phyloP scores from a whole-genome alignment of 2,329 filamentous ascomycete genomes.

The Cladophialophora yegresii region DNA sequence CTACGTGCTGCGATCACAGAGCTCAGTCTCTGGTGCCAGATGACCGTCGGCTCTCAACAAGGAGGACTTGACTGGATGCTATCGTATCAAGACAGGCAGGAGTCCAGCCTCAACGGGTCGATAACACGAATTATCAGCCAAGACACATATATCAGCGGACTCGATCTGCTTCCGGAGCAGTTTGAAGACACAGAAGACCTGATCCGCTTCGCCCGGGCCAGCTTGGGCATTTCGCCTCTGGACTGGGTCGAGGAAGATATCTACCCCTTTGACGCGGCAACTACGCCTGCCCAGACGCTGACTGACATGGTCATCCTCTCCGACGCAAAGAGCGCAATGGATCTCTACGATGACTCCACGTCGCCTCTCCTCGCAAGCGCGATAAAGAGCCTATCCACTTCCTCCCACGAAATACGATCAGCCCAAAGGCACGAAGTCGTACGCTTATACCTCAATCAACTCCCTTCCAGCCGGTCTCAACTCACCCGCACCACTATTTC shows the following conservation, averaged over 20 bases:
- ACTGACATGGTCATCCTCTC: slow-evolving; percentile 46
- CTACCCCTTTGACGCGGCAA: slow-evolving; percentile 59
- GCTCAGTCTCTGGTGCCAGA: slow-evolving; percentile 95
- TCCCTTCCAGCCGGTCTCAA: slow-evolving; percentile 16
- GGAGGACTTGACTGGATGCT: slow-evolving; percentile 91
- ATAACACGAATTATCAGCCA: slow-evolving; percentile 73
- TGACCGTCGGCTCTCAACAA: slow-evolving; percentile 85
- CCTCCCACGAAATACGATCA: background rate
- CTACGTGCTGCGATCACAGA: slow-evolving; percentile 79
- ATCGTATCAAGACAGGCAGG: slow-evolving; percentile 70
- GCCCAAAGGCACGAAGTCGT: slow-evolving; percentile 14
- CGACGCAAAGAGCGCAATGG: slow-evolving; percentile 29
- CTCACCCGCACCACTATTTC: slow-evolving; percentile 39
- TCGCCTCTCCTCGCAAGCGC: slow-evolving; percentile 16
- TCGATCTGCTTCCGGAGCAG: slow-evolving; percentile 61
- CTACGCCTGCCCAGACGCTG: slow-evolving; percentile 63
- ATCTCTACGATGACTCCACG: slow-evolving; percentile 21
- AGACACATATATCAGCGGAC: slow-evolving; percentile 72
- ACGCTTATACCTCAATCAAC: slow-evolving; percentile 37
- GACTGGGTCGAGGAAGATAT: slow-evolving; percentile 40
- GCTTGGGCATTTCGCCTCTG: slow-evolving; percentile 22
- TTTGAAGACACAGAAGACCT: slow-evolving; percentile 21
- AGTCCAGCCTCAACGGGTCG: slow-evolving; percentile 64
- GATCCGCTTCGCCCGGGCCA: slow-evolving; percentile 24
- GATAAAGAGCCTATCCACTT: slow-evolving; percentile 8